Percentiles rank a stretch among this genome's conserved stretches.
Evolutionary conservation across 2,329 filamentous ascomycete species (phyloP).

Genomic region (Colletotrichum musicola): DNA sequence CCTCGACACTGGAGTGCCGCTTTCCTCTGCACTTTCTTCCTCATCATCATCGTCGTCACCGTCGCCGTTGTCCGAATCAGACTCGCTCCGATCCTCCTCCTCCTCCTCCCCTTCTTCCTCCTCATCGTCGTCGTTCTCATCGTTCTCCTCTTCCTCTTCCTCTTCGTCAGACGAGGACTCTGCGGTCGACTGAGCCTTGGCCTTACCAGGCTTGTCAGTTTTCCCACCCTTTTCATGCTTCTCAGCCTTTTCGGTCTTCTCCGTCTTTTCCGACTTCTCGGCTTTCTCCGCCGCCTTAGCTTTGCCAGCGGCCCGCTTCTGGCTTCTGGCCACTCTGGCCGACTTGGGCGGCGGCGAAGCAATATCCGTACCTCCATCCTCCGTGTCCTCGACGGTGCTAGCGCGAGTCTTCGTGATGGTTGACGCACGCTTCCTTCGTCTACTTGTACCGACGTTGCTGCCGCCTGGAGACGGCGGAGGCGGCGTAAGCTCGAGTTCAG

Average conservation of each 20-base stretch:
- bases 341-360: constrained; percentile 55
- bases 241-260: constrained; percentile 45
- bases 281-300: constrained; percentile 50
- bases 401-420: constrained; percentile 49
- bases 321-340: constrained; percentile 52
- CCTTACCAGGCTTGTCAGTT: constrained; percentile 50
- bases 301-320: constrained; percentile 54
- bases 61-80: constrained; percentile 43
- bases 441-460: constrained; percentile 31
- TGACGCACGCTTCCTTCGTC: constrained; percentile 61
- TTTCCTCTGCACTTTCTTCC: constrained; percentile 52
- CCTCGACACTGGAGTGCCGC: constrained; percentile 53
- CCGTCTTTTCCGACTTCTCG: constrained; percentile 46
- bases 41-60: constrained; percentile 36
- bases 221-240: constrained; percentile 49
- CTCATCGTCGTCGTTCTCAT: constrained; percentile 28
- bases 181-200: constrained; percentile 28
- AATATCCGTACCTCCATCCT: constrained; percentile 57
- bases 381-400: constrained; percentile 67
- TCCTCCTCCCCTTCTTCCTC: constrained; percentile 43
- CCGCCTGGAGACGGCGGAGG: constrained; percentile 38
- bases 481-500: constrained; percentile 55
- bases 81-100: constrained; percentile 44
- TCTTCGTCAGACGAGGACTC: constrained; percentile 21
- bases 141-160: constrained; percentile 11